Base-by-base conservation (phyloP, 2,329 filamentous ascomycete species). In the Pseudogymnoascus sp. region DNA sequence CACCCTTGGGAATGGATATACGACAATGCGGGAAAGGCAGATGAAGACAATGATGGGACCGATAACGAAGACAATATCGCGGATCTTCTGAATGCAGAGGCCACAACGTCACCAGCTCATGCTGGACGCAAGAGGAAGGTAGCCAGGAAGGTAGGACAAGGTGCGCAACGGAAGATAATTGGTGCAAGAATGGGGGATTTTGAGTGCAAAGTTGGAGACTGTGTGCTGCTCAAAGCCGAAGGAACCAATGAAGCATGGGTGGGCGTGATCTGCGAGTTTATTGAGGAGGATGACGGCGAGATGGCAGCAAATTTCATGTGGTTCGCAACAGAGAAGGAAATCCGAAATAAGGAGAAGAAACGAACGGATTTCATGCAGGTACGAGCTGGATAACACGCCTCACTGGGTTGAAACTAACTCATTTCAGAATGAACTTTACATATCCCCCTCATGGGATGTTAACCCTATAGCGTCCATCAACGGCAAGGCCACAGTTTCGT, bases 321-420 rank as follows among this genome's bases (percentile, higher is more conserved):
- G 95, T 97, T 99, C 73, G 92, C 90, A 0, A 91, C 90, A 0
- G 90, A 96, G 70, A 90, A 89, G 71, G 93, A 97, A 76, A 91
- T 97, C 65, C 85, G 88, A 28, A 95, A 90, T 70, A 89, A 88
- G 72, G 84, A 86, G 64, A 93, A 90, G 77, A 96, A 95, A 77
- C 82, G 91, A 71, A 82, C 79, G 11, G 95, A 99, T 75, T 91
- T 85, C 64, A 75, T 96, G 61, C 84, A 84, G 72, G 86, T 89
- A 78, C 28, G 49, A 7, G 28, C 8, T 3, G n/a, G 9, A 34
- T 34, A 14, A 56, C 16, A 56, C 5, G 5, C 5, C 49, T 34
- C 23, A 18, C 14, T 12, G 14, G 25, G 37, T 9, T 2, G 9
- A 25, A 25, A 18, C 66, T 67, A 36, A 66, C 63, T 37, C 67